Evolutionary conservation across 1,139 yeast genomes (phyloP), one percentile per base, ranked within the genome.

Genomic region (Geotrichum australiense): DNA sequence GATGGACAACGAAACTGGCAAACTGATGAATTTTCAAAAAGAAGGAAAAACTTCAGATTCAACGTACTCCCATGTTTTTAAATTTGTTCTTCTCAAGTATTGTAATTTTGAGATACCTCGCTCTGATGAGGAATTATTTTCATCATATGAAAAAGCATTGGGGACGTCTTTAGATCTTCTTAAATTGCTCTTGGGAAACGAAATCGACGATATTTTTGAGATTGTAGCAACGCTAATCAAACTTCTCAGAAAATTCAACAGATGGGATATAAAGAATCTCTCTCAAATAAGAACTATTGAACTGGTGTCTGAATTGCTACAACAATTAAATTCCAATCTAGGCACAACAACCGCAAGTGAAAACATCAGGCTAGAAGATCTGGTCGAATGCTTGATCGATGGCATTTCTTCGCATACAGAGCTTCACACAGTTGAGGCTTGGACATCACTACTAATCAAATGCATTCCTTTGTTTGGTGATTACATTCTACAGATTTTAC

Each of bases 11-110:
- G 69, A 49, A 16, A 56, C 64, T 1, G 39, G 59, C 5, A 57
- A 22, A 18, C 12, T 19, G 6, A 18, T 37, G 10, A 14, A 41
- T 6, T 42, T 45, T n/a, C 33, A 36, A 22, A 31, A 56, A 27
- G 47, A 43, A 18, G 58, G 61, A 57, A 69, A 67, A 40, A 66
- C 71, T 35, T 63, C 64, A 47, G 75, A 73, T 43, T 75, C 84
- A 0, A 78, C 83, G 0, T 81, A 80, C 55, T 78, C 78, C 50
- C 71, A 76, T 4, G 64, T 81, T 27, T 54, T 77, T 0, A 51
- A 78, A 14, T 63, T 66, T 29, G 60, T 74, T 2, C 51, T 78
- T n/a, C 61, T 68, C 37, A 72, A 67, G 39, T 76, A 77, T 42
- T 54, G 79, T 14, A 53, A 58, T 3, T 50, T 53, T 21, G 43